Evolutionary conservation across 164 flowering plant species (phyloP).

Genomic region (Warburgia ugandensis): DNA sequence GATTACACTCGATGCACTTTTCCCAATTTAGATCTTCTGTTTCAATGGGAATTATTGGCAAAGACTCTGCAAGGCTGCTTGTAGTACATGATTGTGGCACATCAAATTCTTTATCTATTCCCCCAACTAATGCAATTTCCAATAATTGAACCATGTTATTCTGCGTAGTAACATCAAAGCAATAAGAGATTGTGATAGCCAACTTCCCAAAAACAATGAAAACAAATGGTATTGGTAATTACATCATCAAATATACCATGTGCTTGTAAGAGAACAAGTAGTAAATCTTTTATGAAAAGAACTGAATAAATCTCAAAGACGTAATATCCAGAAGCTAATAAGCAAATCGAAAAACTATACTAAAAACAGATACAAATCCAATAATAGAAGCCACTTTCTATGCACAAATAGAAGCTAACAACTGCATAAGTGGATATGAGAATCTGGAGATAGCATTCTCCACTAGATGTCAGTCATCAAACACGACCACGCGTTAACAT

Average conservation of each 20-base stretch:
- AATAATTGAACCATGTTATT: slow-evolving; percentile 20
- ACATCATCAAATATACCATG: not conserved
- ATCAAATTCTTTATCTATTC: slow-evolving; percentile 37
- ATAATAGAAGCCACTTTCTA: no score
- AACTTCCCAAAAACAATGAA: no score
- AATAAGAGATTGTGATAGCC: not conserved
- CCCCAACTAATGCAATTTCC: slow-evolving; percentile 34
- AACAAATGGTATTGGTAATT: no score
- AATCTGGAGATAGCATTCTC: no score
- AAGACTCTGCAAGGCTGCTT: slow-evolving; percentile 30
- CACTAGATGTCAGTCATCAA: no score
- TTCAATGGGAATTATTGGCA: slow-evolving; percentile 25
- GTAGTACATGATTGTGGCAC: slow-evolving; percentile 18
- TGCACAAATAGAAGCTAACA: no score
- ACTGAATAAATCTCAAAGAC: not conserved
- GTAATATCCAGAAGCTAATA: not conserved
- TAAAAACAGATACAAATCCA: not conserved
- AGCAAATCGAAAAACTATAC: not conserved
- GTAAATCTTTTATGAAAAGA: no score
- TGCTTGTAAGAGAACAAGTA: not conserved
- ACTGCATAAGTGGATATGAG: no score
- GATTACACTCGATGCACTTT: slow-evolving; percentile 32
- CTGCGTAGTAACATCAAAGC: slow-evolving; percentile 14
- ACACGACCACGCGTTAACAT: no score
- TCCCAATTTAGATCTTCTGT: slow-evolving; percentile 24